Evolutionary conservation across 1,284 basidiomycete genomes (phyloP).

Genomic region (Trametes sp.): DNA sequence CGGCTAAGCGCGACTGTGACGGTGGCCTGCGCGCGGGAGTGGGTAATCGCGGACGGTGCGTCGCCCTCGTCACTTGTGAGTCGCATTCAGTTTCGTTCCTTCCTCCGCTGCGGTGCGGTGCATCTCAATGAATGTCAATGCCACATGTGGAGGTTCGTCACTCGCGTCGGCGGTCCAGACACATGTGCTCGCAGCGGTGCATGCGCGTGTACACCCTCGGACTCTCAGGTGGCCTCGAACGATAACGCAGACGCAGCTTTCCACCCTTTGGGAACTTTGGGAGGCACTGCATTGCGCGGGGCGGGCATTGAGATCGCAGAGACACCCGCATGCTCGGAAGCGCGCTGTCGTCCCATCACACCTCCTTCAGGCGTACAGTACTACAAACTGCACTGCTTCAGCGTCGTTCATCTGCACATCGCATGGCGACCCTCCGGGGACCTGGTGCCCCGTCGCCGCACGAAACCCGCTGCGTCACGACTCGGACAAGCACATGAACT

Average conservation of each 20-base stretch:
- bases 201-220: constrained; percentile 4
- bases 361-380: background rate
- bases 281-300: background rate
- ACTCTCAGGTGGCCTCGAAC: background rate
- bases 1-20: background rate
- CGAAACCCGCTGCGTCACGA: background rate
- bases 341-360: background rate
- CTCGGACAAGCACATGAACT: background rate
- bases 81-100: background rate
- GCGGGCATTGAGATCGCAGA: background rate
- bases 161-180: background rate
- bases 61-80: background rate
- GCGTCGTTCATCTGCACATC: background rate
- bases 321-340: background rate
- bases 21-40: background rate
- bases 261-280: too few species aligned
- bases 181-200: constrained; percentile 18
- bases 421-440: background rate
- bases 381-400: background rate
- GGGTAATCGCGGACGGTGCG: background rate
- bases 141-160: background rate
- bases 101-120: too few species aligned
- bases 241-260: too few species aligned
- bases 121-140: too few species aligned
- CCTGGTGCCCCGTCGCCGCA: background rate